Percentiles rank a stretch among this genome's conserved stretches.
phyloP scores from a whole-genome alignment of 2,329 filamentous ascomycete genomes.

The Lachnellula hyalina region DNA sequence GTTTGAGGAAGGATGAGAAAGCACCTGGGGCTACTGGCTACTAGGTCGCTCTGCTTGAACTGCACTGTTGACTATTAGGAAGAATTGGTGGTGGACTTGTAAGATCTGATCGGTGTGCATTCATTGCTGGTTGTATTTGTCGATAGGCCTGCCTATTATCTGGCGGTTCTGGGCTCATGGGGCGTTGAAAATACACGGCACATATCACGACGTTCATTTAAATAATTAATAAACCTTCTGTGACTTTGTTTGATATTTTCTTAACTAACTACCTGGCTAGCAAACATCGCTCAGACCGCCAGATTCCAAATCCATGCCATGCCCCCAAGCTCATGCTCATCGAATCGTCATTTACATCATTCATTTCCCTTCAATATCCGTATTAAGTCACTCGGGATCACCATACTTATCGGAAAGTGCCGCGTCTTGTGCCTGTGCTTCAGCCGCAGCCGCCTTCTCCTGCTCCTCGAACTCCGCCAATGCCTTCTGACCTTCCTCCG shows the following conservation, averaged over 20 bases:
- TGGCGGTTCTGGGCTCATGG: conserved; percentile 22
- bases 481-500: conserved; percentile 73
- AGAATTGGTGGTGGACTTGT: conserved; percentile 16
- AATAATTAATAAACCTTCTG: background rate
- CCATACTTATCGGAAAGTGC: conserved; percentile 26
- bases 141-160: conserved; percentile 19
- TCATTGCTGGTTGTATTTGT: conserved; percentile 24
- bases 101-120: conserved; percentile 21
- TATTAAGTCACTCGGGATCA: conserved; percentile 31
- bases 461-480: conserved; percentile 69
- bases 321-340: background rate
- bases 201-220: conserved; percentile 12
- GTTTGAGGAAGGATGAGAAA: conserved; percentile 90
- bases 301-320: background rate
- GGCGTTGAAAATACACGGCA: conserved; percentile 32
- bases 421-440: conserved; percentile 5
- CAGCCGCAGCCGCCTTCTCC: conserved; percentile 31
- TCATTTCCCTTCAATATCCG: background rate
- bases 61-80: conserved; percentile 7
- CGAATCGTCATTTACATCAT: background rate
- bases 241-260: background rate
- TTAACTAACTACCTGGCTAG: conserved; percentile 3
- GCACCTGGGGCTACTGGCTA: conserved; percentile 62
- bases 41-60: conserved; percentile 32
- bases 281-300: background rate